Evolutionary conservation across 768 basidiomycete genomes (phyloP), one percentile per base, ranked within the genome.

Genomic region (Gloeostereum incarnatum): DNA sequence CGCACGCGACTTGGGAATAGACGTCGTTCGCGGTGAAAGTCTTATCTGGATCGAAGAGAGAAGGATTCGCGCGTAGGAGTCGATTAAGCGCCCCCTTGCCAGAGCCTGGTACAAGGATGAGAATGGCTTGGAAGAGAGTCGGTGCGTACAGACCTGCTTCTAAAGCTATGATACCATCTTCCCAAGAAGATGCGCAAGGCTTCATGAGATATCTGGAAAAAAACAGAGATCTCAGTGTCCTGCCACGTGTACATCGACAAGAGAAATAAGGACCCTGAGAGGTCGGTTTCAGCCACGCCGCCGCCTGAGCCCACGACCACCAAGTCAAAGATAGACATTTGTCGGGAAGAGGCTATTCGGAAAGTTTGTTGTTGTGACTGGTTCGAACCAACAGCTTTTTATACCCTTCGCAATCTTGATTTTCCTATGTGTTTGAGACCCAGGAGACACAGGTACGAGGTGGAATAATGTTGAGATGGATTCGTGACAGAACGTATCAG

Each of bases 211-310:
- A 98, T n/a, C 91, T 93, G 50, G 39, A 44, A 46, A 30, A 26
- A 45, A 35, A 44, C 42, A 35, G 21, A 31, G 29, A 50, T 20
- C 31, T 27, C 24, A 35, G 31, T 22, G 38, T 17, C 19, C 35
- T n/a, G n/a, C n/a, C 40, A 41, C 32, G 44, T 43, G 47, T 31
- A 31, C 25, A 39, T 36, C 29, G 36, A 43, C 6, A 30, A 21
- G 14, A 21, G 27, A 34, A 27, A 45, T 36, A 70, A 81, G 47
- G 55, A 90, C 91, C 77, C 82, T 19, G 86, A 88, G 45, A 96
- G 60, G 61, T 97, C 87, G 17, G 80, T 82, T 59, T 97, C 93
- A 49, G 81, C 72, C 6, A 89, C 90, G 35, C 93, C 93, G 31
- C 93, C 93, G 40, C 91, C 89, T 48, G 78, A 75, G 34, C 66